Percentiles rank a stretch among this genome's conserved stretches.
Conservation (phyloP, 2,329 filamentous ascomycete genomes). For the Whalleya microplaca region DNA sequence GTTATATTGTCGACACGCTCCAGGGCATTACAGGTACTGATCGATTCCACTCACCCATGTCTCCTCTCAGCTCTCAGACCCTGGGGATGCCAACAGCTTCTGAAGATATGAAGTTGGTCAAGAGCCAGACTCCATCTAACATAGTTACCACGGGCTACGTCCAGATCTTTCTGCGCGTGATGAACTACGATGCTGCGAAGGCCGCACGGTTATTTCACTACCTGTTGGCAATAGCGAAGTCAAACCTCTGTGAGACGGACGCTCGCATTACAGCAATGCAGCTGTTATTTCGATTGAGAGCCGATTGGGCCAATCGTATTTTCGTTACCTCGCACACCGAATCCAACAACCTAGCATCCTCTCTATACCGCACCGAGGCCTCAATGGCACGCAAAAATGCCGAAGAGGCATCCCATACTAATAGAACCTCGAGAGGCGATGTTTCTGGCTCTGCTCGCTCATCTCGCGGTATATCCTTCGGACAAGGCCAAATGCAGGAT, state of each 20-base stretch:
- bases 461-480: slow-evolving; percentile 56
- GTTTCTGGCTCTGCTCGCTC: slow-evolving; percentile 46
- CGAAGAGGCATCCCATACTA: slow-evolving; percentile 53
- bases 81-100: slow-evolving; percentile 27
- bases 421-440: slow-evolving; percentile 50
- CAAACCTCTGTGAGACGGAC: slow-evolving; percentile 64
- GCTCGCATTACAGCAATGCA: slow-evolving; percentile 77
- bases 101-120: slow-evolving; percentile 33
- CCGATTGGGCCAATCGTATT: slow-evolving; percentile 78
- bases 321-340: slow-evolving; percentile 73
- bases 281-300: slow-evolving; percentile 78
- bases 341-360: slow-evolving; percentile 71
- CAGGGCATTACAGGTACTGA: slow-evolving; percentile 54
- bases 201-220: slow-evolving; percentile 64
- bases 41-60: slow-evolving; percentile 47
- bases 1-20: slow-evolving; percentile 58
- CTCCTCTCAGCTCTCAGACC: slow-evolving; percentile 32
- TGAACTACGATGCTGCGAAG: slow-evolving; percentile 69
- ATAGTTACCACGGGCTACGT: slow-evolving; percentile 74
- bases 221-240: slow-evolving; percentile 66
- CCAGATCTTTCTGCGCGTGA: slow-evolving; percentile 74
- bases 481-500: slow-evolving; percentile 50
- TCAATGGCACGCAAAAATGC: slow-evolving; percentile 54
- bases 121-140: slow-evolving; percentile 64
- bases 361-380: slow-evolving; percentile 67